phyloP scores from a whole-genome alignment of 257 asterid genomes.

The Penstemon barbatus region DNA sequence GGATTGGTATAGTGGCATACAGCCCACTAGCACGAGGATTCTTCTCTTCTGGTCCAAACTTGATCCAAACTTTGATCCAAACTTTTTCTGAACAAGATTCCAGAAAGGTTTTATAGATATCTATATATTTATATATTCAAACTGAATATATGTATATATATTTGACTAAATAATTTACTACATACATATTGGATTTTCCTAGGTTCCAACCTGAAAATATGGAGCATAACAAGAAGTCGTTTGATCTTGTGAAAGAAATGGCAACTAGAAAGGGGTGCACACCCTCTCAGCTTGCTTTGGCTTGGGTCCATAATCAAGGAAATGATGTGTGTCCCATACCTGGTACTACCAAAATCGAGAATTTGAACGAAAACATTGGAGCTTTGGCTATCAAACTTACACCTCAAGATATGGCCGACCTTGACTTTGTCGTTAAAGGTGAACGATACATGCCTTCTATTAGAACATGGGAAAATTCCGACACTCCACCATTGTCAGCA shows the following conservation, averaged over 20 bases:
- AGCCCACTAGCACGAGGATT: constrained; percentile 55
- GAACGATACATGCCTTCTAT: constrained; percentile 23
- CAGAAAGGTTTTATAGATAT: constrained; percentile 38
- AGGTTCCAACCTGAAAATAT: constrained; percentile 39
- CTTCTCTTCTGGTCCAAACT: constrained; percentile 39
- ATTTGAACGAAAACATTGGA: constrained; percentile 36
- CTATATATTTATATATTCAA: no score
- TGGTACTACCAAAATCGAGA: constrained; percentile 45
- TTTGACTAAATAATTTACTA: no score
- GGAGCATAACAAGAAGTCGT: constrained; percentile 37
- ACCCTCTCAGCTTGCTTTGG: constrained; percentile 45
- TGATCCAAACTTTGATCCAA: constrained; percentile 29
- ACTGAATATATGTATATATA: no score
- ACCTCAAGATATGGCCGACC: constrained; percentile 37
- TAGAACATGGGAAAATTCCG: constrained; percentile 19
- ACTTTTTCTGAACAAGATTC: constrained; percentile 29
- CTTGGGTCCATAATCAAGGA: constrained; percentile 58
- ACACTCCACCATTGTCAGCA: constrained; percentile 23
- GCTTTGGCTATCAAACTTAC: constrained; percentile 36
- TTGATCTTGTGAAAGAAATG: constrained; percentile 32
- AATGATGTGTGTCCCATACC: constrained; percentile 47
- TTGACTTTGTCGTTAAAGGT: constrained; percentile 38
- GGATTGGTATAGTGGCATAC: constrained; percentile 27
- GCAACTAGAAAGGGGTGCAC: constrained; percentile 45
- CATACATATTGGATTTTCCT: constrained; percentile 7